Evolutionary conservation across 2,329 filamentous ascomycete genomes (phyloP), one percentile per base, ranked within the genome.

Genomic region (Torrubiella hemipterigena): DNA sequence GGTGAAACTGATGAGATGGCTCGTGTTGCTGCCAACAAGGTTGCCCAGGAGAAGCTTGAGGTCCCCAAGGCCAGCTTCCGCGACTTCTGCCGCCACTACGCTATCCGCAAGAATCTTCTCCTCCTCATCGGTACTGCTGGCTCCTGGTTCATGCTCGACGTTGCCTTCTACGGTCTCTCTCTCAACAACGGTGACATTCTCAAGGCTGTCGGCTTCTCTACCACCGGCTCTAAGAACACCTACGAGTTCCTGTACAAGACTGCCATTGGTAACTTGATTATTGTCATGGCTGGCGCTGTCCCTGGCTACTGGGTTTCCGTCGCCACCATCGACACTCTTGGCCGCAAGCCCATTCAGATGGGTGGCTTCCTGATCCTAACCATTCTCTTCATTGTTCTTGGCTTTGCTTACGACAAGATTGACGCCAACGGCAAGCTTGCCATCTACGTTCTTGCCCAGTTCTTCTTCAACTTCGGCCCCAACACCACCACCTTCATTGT

Each of bases 281-380:
- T 87, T 30, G 76, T 86, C 42, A 73, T 81, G 36, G 81, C 82
- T 4, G 82, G 81, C 35, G 78, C 82, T 29, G 81, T 87, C 11
- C 82, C 82, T 0, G 82, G 82, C 11, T 87, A 87, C 63, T 87
- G 81, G 81, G 69, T 84, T 12, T 82, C 80, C 0, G 81, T 86
- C 6, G 74, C 74, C 2, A 74, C 72, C 2, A 72, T 85, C 34
- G 81, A 89, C 54, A 81, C 68, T 2, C 45, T 86, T 11, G 82
- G 81, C 32, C 78, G 82, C 46, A 86, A 84, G 61, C 72, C 80
- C 2, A 84, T 89, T 35, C 83, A 83, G 56, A 56, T 81, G 33
- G 66, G 62, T 37, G 74, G 73, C 17, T 79, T 78, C 51, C 50
- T 58, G 30, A 65, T 78, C 34, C 55, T 79, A 7, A 77, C 73